Conservation (phyloP, 2,329 filamentous ascomycete genomes). For the Penicillium corylophilum region DNA sequence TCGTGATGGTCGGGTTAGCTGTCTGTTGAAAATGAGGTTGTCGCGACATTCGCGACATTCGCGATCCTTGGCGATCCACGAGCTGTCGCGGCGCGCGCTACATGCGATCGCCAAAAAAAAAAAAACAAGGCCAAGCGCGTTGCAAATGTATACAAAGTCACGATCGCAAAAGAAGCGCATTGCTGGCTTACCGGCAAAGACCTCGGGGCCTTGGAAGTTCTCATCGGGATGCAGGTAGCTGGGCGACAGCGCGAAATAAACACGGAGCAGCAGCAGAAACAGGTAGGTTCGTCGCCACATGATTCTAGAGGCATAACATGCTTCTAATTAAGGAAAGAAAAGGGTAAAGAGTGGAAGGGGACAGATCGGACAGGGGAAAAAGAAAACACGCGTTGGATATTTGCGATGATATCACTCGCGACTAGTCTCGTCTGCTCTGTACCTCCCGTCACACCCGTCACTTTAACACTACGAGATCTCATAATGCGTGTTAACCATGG, state of each 20-base stretch:
- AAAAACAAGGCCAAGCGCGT: neutral
- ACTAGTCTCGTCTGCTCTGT: neutral
- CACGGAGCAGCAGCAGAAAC: conserved; percentile 76
- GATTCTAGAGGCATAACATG: conserved; percentile 23
- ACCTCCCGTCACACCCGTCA: neutral
- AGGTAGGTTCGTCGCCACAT: conserved; percentile 95
- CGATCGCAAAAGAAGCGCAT: neutral
- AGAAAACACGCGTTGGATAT: conserved; percentile 16
- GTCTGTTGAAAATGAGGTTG: neutral
- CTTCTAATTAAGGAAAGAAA: conserved; percentile 7
- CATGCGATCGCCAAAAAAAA: neutral
- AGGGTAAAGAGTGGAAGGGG: conserved; percentile 3
- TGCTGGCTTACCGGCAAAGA: conserved; percentile 77
- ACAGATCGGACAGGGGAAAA: neutral
- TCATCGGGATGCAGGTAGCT: conserved; percentile 98
- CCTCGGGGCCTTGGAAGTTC: conserved; percentile 97
- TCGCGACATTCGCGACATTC: neutral
- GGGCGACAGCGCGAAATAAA: conserved; percentile 90
- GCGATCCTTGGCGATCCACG: neutral
- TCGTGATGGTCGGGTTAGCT: conserved; percentile 7
- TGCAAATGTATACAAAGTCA: neutral
- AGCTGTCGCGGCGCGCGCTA: neutral
- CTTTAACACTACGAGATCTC: neutral
- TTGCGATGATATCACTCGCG: conserved; percentile 26
- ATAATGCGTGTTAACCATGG: too few species aligned